Evolutionary conservation across 805 yeast species (phyloP).

Genomic region (Ogataea zsoltii): DNA sequence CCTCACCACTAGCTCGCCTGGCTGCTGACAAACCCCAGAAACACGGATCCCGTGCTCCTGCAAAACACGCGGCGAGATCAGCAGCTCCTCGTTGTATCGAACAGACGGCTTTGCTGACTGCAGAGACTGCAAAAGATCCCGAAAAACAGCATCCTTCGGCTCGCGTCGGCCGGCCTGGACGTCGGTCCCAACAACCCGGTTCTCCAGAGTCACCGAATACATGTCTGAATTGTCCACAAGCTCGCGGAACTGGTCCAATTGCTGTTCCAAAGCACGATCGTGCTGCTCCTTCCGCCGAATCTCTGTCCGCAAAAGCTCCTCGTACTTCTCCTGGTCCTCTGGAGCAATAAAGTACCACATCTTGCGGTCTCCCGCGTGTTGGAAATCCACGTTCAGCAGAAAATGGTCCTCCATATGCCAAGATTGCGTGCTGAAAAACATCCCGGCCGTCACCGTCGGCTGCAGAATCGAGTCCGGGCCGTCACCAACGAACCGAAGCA

Average conservation of each 20-base stretch:
- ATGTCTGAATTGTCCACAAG: conserved; percentile 18
- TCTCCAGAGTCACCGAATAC: conserved; percentile 25
- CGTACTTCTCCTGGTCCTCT: conserved; percentile 52
- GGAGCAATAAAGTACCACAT: conserved; percentile 68
- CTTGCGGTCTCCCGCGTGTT: conserved; percentile 54
- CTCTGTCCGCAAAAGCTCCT: conserved; percentile 35
- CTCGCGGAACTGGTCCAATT: conserved; percentile 7
- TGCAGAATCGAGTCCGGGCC: conserved; percentile 43
- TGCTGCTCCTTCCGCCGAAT: conserved; percentile 10
- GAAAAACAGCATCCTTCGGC: conserved; percentile 1
- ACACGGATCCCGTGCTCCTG: conserved; percentile 48
- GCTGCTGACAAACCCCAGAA: conserved; percentile 51
- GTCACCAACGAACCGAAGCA: conserved; percentile 47
- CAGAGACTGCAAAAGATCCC: too few species aligned
- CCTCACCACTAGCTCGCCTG: conserved; percentile 61
- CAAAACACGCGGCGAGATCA: conserved; percentile 53
- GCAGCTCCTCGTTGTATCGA: conserved; percentile 42
- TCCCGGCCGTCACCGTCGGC: conserved; percentile 51
- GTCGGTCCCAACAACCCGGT: conserved; percentile 20
- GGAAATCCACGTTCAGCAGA: conserved; percentile 52
- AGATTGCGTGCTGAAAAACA: conserved; percentile 53
- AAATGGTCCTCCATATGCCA: conserved; percentile 67
- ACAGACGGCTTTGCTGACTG: conserved; percentile 2
- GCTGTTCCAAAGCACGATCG: conserved; percentile 3
- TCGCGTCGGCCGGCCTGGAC: conserved; percentile 25